phyloP scores from a whole-genome alignment of 257 asterid genomes.

The Voacanga thouarsii region DNA sequence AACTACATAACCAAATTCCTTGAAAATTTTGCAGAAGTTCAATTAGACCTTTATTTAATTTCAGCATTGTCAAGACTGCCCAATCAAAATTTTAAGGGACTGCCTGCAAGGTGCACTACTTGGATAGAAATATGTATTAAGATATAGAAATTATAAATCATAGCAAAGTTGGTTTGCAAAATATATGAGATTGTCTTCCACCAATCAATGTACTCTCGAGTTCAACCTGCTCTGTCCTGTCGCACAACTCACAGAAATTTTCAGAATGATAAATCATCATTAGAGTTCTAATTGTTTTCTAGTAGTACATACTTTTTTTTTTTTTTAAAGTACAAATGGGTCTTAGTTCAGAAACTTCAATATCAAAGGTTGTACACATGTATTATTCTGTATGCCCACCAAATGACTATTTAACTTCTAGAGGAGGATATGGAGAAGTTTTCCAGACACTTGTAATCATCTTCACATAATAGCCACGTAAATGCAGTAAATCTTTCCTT shows the following conservation, averaged over 20 bases:
- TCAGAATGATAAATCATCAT: background rate
- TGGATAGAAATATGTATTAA: background rate
- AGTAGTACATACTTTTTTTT: background rate
- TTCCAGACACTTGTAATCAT: background rate
- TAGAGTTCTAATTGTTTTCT: background rate
- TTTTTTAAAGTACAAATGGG: background rate
- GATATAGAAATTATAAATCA: background rate
- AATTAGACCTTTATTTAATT: background rate
- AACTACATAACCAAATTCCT: background rate
- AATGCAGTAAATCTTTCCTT: background rate
- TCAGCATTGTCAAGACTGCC: background rate
- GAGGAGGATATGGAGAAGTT: background rate
- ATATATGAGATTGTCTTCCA: background rate
- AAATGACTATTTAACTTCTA: too few species aligned
- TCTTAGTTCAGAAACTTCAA: background rate
- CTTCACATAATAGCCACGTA: background rate
- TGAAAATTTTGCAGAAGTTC: background rate
- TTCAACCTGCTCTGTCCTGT: background rate
- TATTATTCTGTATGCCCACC: background rate
- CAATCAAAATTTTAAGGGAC: background rate
- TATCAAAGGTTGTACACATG: background rate
- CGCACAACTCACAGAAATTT: background rate
- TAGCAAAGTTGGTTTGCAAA: background rate
- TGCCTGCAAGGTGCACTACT: background rate
- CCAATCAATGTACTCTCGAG: background rate